Conservation (phyloP, 345 rosid species). For the Litchi chinensis region DNA sequence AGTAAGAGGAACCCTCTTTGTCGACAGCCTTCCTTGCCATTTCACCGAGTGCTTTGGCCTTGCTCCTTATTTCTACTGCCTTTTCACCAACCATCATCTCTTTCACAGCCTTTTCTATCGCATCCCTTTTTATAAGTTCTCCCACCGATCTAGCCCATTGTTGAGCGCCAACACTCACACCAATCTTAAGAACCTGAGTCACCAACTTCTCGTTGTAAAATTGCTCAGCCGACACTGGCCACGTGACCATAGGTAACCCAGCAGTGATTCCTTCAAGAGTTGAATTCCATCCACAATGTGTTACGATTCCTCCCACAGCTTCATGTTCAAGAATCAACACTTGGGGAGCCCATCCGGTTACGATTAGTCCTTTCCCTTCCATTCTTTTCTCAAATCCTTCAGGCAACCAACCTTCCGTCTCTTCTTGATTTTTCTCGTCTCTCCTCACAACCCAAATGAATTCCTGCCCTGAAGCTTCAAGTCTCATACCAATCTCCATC, state of each 20-base stretch:
- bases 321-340: conserved; percentile 60
- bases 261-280: conserved; percentile 48
- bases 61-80: conserved; percentile 34
- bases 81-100: conserved; percentile 39
- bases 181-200: conserved; percentile 40
- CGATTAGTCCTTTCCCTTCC: conserved; percentile 35
- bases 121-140: conserved; percentile 23
- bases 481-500: conserved; percentile 42
- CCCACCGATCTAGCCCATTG: conserved; percentile 25
- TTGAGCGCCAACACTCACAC: conserved; percentile 42
- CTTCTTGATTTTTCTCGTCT: neutral
- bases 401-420: conserved; percentile 45
- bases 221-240: conserved; percentile 66
- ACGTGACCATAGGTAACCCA: conserved; percentile 61
- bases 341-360: conserved; percentile 64
- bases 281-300: conserved; percentile 80
- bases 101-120: conserved; percentile 35
- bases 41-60: conserved; percentile 24
- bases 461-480: conserved; percentile 41
- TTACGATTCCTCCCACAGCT: conserved; percentile 63
- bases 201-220: conserved; percentile 61
- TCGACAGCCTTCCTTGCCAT: conserved; percentile 38
- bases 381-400: conserved; percentile 36
- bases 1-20: conserved; percentile 42
- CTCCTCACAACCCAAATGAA: conserved; percentile 55